Evolutionary conservation across 139 green algal genomes (phyloP).

Genomic region (Ettlia oleoabundans): DNA sequence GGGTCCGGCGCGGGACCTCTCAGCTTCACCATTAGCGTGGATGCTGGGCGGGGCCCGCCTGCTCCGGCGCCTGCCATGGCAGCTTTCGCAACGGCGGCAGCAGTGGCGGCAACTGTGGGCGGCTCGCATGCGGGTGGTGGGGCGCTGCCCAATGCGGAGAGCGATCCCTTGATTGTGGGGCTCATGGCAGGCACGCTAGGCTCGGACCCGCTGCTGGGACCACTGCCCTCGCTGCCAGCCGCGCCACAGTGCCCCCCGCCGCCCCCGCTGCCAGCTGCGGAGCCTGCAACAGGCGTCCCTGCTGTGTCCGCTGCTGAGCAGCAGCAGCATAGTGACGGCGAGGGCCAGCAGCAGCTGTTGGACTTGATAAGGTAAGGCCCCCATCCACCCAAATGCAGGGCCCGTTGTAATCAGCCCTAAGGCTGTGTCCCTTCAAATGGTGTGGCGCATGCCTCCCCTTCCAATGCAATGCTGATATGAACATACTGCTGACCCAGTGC

Average conservation of each 20-base stretch:
- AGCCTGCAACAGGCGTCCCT: neutral
- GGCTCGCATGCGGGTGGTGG: neutral
- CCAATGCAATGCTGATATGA: neutral
- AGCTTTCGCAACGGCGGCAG: slow-evolving; percentile 7
- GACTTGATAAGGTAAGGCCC: slow-evolving; percentile 6
- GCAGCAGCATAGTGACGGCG: neutral
- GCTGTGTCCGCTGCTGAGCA: neutral
- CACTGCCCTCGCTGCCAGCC: neutral
- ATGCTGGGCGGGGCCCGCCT: slow-evolving; percentile 16
- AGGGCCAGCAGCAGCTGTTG: slow-evolving; percentile 6
- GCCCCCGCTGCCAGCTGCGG: neutral
- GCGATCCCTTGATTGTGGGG: neutral
- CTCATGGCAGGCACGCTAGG: neutral
- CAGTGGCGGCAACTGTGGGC: neutral
- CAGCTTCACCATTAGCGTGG: slow-evolving; percentile 27
- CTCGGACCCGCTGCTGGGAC: neutral
- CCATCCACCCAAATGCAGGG: neutral
- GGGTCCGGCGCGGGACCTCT: neutral
- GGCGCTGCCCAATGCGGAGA: neutral
- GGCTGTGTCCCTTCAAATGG: too few species aligned
- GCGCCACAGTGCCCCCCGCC: neutral
- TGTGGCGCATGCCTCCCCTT: too few species aligned
- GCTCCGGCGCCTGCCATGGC: neutral
- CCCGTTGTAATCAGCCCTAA: neutral
- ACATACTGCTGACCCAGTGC: neutral